These are phyloP conservation scores for Rhododendron kiyosumense DNA, from an alignment of 148 eudicot genomes.

Conservation along the genomic window DNA sequence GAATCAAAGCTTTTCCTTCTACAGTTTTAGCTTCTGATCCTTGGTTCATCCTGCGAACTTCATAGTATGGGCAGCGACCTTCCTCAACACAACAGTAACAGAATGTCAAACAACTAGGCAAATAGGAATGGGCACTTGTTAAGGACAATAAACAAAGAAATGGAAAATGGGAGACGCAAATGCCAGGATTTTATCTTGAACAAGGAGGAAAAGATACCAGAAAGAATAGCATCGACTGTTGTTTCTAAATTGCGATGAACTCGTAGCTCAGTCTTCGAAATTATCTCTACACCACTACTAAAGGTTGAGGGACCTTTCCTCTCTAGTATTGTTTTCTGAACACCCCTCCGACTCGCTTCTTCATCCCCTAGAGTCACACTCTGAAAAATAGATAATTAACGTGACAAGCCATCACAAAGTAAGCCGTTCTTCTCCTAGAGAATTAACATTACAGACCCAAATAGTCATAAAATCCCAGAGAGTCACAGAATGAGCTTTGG, in stretches of 20 bases:
- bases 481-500: background rate
- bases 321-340: conserved; percentile 83
- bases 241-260: conserved; percentile 71
- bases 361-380: conserved; percentile 98
- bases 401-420: background rate
- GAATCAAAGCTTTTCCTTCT: conserved; percentile 20
- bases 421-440: background rate
- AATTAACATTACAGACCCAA: background rate
- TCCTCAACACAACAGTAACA: conserved; percentile 22
- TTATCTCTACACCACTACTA: conserved; percentile 73
- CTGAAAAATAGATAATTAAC: conserved; percentile 33
- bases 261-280: conserved; percentile 71
- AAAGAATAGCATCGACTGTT: conserved; percentile 84
- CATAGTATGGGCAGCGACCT: conserved; percentile 78
- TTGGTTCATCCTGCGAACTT: conserved; percentile 59
- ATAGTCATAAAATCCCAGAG: background rate
- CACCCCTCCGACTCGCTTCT: conserved; percentile 94
- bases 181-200: background rate
- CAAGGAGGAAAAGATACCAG: conserved; percentile 38
- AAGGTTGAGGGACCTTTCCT: conserved; percentile 95
- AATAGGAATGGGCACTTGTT: background rate
- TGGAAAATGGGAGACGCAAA: background rate
- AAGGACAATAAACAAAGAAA: background rate
- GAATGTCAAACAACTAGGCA: conserved; percentile 13
- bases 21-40: conserved; percentile 24